A percentile compares a stretch with the other conserved stretches of the same genome.
phyloP scores from a whole-genome alignment of 2,329 filamentous ascomycete species.

The Nothomitra cinnamomea region DNA sequence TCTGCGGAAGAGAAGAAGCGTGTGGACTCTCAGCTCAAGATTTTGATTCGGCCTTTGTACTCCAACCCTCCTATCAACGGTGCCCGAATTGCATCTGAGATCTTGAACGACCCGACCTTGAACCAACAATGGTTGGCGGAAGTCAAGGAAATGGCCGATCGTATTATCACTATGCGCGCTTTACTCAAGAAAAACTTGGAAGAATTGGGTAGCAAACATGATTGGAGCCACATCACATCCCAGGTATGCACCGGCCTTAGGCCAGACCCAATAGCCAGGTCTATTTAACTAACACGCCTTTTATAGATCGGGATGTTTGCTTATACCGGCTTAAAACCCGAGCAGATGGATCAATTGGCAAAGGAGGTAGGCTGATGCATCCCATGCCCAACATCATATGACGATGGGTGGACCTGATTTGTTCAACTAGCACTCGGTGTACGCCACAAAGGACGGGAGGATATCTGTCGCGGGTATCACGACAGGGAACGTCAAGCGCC shows the following conservation, averaged over 20 bases:
- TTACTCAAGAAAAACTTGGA: constrained; percentile 90
- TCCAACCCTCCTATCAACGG: constrained; percentile 97
- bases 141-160: constrained; percentile 97
- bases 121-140: constrained; percentile 92
- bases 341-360: constrained; percentile 81
- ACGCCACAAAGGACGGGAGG: constrained; percentile 83
- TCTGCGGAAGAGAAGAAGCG: constrained; percentile 84
- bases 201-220: constrained; percentile 84
- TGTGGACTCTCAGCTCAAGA: constrained; percentile 95
- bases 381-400: background rate
- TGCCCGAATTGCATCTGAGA: constrained; percentile 80
- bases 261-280: background rate
- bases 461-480: constrained; percentile 81
- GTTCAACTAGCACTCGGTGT: constrained; percentile 55
- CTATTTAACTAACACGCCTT: background rate
- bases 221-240: constrained; percentile 97
- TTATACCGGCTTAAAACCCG: constrained; percentile 79
- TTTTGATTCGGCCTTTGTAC: constrained; percentile 90
- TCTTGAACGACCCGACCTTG: constrained; percentile 69
- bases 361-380: constrained; percentile 46
- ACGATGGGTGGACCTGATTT: constrained; percentile 8
- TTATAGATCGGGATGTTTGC: constrained; percentile 91
- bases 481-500: constrained; percentile 56
- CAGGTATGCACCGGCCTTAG: constrained; percentile 31
- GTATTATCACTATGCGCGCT: constrained; percentile 95